Percentiles rank a stretch among this genome's conserved stretches.
These are phyloP conservation scores for Penicillium sp. DNA, from an alignment of 2,329 filamentous ascomycete genomes.

Conservation along the genomic window DNA sequence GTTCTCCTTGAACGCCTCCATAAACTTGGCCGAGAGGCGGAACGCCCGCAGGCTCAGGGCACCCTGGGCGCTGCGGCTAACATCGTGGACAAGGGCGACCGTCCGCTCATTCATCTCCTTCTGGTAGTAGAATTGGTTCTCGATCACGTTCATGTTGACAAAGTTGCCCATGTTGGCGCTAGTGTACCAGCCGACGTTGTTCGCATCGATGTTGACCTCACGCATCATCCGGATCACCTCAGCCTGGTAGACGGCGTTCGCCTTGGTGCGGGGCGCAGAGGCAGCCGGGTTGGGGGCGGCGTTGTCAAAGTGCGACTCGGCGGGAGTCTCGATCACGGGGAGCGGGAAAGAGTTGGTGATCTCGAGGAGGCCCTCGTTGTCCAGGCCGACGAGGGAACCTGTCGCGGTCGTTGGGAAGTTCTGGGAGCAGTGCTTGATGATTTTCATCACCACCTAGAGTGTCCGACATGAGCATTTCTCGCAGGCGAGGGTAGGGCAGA, in stretches of 20 bases:
- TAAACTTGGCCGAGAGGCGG: conserved; percentile 79
- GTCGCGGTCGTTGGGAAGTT: conserved; percentile 85
- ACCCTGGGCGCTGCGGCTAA: conserved; percentile 90
- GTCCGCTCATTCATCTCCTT: conserved; percentile 82
- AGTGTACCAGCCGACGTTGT: conserved; percentile 98
- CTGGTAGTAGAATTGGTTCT: conserved; percentile 98
- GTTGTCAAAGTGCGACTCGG: conserved; percentile 67
- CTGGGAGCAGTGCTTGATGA: conserved; percentile 89
- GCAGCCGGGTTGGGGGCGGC: conserved; percentile 69
- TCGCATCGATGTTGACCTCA: conserved; percentile 97
- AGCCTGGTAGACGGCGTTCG: conserved; percentile 79
- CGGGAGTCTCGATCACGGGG: conserved; percentile 70
- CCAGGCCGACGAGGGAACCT: conserved; percentile 89
- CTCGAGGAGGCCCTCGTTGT: conserved; percentile 73
- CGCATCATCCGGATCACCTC: conserved; percentile 97
- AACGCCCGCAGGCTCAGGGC: conserved; percentile 86
- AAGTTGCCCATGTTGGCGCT: conserved; percentile 99
- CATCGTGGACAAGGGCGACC: conserved; percentile 87
- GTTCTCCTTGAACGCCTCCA: conserved; percentile 88
- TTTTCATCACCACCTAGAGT: conserved; percentile 85
- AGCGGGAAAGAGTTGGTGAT: conserved; percentile 95
- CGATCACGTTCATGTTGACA: conserved; percentile 87
- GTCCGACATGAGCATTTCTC: conserved; percentile 26
- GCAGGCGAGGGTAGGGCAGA: conserved; percentile 26
- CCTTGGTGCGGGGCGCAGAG: conserved; percentile 85